These are phyloP conservation scores for Saturnispora galanensis DNA, from an alignment of 805 yeast species.

Conservation along the genomic window DNA sequence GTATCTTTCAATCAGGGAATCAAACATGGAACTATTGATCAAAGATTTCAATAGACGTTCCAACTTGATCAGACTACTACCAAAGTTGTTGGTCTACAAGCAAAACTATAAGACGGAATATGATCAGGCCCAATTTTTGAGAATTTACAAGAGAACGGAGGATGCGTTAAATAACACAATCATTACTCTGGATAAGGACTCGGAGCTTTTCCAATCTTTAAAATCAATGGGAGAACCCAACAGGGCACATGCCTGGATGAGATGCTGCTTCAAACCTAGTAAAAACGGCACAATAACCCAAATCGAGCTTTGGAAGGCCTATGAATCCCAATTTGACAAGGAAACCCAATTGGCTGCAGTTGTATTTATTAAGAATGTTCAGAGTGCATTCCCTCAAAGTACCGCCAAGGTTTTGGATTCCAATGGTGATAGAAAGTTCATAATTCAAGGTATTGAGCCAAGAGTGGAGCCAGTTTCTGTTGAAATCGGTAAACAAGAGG, in stretches of 20 bases:
- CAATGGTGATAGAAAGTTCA: constrained; percentile 60
- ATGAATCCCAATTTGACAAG: constrained; percentile 75
- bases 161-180: constrained; percentile 11
- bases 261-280: constrained; percentile 78
- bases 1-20: constrained; percentile 40
- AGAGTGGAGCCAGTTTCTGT: constrained; percentile 48
- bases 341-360: constrained; percentile 80
- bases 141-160: constrained; percentile 40
- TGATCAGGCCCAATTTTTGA: constrained; percentile 25
- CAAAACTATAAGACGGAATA: constrained; percentile 30
- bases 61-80: constrained; percentile 49
- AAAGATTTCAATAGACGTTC: constrained; percentile 39
- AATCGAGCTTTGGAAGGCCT: constrained; percentile 90
- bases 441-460: constrained; percentile 91
- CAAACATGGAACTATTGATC: constrained; percentile 45
- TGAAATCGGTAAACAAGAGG: constrained; percentile 36
- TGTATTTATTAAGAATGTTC: constrained; percentile 90
- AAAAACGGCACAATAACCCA: constrained; percentile 83
- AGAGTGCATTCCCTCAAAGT: constrained; percentile 77
- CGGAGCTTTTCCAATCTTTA: constrained; percentile 48
- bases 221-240: constrained; percentile 69
- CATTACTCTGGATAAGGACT: constrained; percentile 14
- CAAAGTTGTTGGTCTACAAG: constrained; percentile 47
- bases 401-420: constrained; percentile 85
- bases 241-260: constrained; percentile 90